Evolutionary conservation across 768 basidiomycete genomes (phyloP).

Genomic region (Mycena metata): DNA sequence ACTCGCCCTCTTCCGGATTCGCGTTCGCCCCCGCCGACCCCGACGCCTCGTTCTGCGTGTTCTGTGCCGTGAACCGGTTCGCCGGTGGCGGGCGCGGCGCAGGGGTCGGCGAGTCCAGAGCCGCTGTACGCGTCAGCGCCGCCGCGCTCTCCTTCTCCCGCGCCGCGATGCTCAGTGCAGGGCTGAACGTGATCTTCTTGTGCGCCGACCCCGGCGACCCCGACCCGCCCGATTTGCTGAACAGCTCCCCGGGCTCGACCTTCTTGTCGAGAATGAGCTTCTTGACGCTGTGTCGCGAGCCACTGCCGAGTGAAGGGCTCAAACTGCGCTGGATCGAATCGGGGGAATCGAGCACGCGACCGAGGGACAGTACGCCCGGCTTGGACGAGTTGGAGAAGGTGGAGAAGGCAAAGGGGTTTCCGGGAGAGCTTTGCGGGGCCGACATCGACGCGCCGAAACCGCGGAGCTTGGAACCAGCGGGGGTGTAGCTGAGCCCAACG

Average conservation of each 20-base stretch:
- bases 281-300: slow-evolving; percentile 78
- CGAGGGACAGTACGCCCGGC: slow-evolving; percentile 67
- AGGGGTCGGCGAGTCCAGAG: slow-evolving; percentile 54
- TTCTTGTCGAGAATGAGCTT: slow-evolving; percentile 92
- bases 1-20: slow-evolving; percentile 86
- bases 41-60: slow-evolving; percentile 44
- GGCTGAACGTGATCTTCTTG: slow-evolving; percentile 80
- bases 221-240: slow-evolving; percentile 59
- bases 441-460: slow-evolving; percentile 73
- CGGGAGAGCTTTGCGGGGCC: slow-evolving; percentile 52
- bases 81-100: slow-evolving; percentile 45
- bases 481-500: slow-evolving; percentile 74
- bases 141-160: slow-evolving; percentile 76
- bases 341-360: slow-evolving; percentile 61
- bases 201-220: slow-evolving; percentile 57
- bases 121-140: slow-evolving; percentile 31
- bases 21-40: slow-evolving; percentile 42
- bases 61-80: slow-evolving; percentile 55
- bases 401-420: slow-evolving; percentile 51
- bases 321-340: slow-evolving; percentile 74
- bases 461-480: slow-evolving; percentile 77
- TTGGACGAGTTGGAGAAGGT: slow-evolving; percentile 50
- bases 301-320: slow-evolving; percentile 65
- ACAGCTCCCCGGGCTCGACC: slow-evolving; percentile 79
- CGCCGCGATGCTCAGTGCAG: slow-evolving; percentile 79